Conservation (phyloP, 2,329 filamentous ascomycete species). For the Stemphylium vesicarium region DNA sequence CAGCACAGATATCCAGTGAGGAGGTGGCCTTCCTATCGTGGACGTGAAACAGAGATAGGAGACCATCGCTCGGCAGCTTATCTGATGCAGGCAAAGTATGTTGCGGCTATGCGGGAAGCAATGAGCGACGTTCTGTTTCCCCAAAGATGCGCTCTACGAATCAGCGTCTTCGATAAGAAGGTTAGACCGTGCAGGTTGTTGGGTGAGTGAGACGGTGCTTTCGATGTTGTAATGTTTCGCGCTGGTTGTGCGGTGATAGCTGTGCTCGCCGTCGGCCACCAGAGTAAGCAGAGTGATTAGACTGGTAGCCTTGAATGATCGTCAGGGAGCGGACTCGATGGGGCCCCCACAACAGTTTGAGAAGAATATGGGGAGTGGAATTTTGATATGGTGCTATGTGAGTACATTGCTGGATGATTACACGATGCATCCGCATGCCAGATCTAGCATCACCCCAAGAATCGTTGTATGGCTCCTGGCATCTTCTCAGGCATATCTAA, state of each 20-base stretch:
- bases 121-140: conserved; percentile 2
- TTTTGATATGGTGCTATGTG: conserved; percentile 2
- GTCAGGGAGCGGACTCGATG: neutral
- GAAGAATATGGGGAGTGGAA: neutral
- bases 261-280: conserved; percentile 6
- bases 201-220: conserved; percentile 1
- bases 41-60: conserved; percentile 31
- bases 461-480: neutral
- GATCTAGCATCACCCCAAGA: neutral
- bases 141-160: neutral
- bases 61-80: conserved; percentile 28
- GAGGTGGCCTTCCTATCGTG: conserved; percentile 42
- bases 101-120: conserved; percentile 19
- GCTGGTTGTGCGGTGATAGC: neutral
- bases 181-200: conserved; percentile 1
- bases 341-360: conserved; percentile 11
- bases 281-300: neutral
- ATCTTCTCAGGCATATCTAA: neutral
- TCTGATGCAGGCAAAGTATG: conserved; percentile 20
- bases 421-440: neutral
- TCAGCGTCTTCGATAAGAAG: conserved; percentile 1
- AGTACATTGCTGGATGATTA: conserved; percentile 15
- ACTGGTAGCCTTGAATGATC: neutral
- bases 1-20: conserved; percentile 19
- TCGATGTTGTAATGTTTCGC: neutral